These are phyloP conservation scores for Pyrenula massariospora DNA, from an alignment of 495 filamentous ascomycete species.

Conservation along the genomic window DNA sequence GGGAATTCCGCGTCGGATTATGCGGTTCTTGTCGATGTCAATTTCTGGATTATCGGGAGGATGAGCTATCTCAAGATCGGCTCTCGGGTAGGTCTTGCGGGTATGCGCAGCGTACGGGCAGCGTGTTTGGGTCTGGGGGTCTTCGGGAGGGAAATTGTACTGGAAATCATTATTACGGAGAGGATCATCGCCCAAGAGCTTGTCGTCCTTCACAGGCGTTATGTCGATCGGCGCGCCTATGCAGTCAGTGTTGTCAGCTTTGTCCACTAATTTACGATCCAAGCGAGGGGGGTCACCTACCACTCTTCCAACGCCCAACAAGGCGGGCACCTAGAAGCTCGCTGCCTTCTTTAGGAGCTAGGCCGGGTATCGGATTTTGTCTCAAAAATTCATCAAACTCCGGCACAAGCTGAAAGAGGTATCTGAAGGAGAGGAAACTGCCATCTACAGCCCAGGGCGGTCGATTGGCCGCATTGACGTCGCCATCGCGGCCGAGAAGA, in stretches of 20 bases:
- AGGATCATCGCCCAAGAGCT: conserved; percentile 11
- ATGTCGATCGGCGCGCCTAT: conserved; percentile 23
- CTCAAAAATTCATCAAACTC: conserved; percentile 19
- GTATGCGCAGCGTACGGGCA: conserved; percentile 31
- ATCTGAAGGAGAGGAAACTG: conserved; percentile 24
- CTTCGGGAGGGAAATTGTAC: no score
- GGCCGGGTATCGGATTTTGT: conserved; percentile 8
- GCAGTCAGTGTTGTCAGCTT: not conserved
- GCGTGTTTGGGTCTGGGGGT: conserved; percentile 10
- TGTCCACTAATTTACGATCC: not conserved
- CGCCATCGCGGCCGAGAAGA: conserved; percentile 17
- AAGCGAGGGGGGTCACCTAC: conserved; percentile 10
- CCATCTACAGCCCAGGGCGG: conserved; percentile 26
- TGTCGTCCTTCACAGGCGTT: conserved; percentile 17
- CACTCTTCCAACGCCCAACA: conserved; percentile 29
- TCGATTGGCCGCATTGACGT: conserved; percentile 10
- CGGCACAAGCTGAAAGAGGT: conserved; percentile 23
- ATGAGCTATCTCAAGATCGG: conserved; percentile 17
- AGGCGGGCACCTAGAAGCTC: conserved; percentile 28
- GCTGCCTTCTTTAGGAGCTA: conserved; percentile 6
- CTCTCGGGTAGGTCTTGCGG: conserved; percentile 28
- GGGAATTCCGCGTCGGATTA: conserved; percentile 29
- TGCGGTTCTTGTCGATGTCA: conserved; percentile 10
- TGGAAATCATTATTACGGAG: conserved; percentile 18
- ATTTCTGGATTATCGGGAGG: no score